Evolutionary conservation across 2,329 filamentous ascomycete species (phyloP).

Genomic region (Lasiodiplodia gonubiensis): DNA sequence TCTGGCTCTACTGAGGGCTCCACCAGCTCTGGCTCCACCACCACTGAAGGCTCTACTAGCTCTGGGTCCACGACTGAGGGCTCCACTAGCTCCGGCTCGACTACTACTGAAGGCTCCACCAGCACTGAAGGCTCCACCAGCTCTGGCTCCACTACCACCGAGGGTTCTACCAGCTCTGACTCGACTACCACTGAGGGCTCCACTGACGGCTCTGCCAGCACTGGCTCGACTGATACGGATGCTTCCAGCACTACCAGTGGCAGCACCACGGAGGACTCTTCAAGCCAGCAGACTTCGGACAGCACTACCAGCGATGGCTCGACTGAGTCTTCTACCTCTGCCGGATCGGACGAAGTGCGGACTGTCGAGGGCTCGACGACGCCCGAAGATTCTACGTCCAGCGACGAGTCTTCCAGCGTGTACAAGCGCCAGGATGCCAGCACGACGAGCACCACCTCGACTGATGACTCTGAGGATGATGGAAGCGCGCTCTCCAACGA

Average conservation of each 20-base stretch:
- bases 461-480: not conserved
- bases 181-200: not conserved
- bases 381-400: no score
- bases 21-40: not conserved
- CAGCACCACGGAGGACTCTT: not conserved
- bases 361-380: not conserved
- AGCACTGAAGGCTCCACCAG: not conserved
- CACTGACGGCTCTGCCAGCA: not conserved
- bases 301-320: not conserved
- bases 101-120: not conserved
- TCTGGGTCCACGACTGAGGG: not conserved
- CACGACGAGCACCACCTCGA: not conserved
- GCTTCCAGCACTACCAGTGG: not conserved
- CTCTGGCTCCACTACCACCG: not conserved
- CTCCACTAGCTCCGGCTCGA: not conserved
- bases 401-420: not conserved
- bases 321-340: not conserved
- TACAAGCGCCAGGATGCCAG: not conserved
- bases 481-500: not conserved
- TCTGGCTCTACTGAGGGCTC: not conserved
- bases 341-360: not conserved
- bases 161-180: not conserved
- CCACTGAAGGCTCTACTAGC: not conserved
- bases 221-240: not conserved
- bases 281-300: not conserved